Base-by-base conservation (phyloP, 78 protist genomes). In the Planoprotostelium fungivorum region DNA sequence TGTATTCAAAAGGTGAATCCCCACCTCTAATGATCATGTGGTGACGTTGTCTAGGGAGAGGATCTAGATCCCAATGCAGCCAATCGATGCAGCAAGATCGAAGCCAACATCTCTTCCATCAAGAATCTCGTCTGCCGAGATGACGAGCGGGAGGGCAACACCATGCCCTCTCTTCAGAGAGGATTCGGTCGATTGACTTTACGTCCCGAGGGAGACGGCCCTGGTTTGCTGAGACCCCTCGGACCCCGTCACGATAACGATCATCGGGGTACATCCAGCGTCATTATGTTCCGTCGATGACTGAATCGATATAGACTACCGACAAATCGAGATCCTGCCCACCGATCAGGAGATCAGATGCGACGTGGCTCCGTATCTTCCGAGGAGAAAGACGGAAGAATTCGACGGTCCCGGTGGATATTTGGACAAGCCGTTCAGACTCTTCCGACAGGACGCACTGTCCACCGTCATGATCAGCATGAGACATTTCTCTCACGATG, bases 371-470 rank as follows among this genome's bases (percentile, higher is more conserved):
- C 73, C 73, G 5, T 51, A 51, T 16, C 73, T 5, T 51, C 73
- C 73, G 5, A 5, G 73, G 5, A 51, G 73, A 51, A 16, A 51
- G 73, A 51, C 5, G 5, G 73, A 25, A 25, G 73, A 51, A 5
- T 51, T 51, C 16, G 73, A 51, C 16, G 73, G 31, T 16, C 73
- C 73, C 73, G 73, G 73, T 51, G 95, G 89, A 29, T 93, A 93
- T 39, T 1, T 93, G 28, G 93, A 93, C 34, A 73, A 88, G 25
- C 95, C 88, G 36, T 93, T 87, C 37, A 38, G 39, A 36, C 37
- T 93, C 0, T 36, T 93, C 0, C 38, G 95, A 35, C 92, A 93
- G 35, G 95, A 93, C 84, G 38, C 90, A 63, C 39, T 93, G 31
- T 88, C 88, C 39, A 91, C 93, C 38, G 87, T 93, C 85, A 38